Evolutionary conservation across 129 eudicot species (phyloP), one percentile per base, ranked within the genome.

Genomic region (Helianthus annuus): DNA sequence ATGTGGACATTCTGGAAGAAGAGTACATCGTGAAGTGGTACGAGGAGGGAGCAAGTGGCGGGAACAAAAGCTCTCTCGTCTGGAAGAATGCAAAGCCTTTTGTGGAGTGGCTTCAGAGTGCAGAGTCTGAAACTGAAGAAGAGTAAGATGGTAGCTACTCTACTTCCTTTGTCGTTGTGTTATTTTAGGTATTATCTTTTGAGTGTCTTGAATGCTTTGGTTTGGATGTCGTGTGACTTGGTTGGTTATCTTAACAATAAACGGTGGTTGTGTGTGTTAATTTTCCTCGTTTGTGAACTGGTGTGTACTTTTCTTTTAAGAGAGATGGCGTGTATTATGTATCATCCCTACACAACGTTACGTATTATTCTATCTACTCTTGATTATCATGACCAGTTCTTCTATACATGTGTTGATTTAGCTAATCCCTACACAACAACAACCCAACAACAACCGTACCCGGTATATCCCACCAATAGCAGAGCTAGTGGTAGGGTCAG

Each of bases 21-120:
- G 93, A 82, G 64, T 76, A 48, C 46, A 76, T 87, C 6, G 85
- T 76, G 58, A 64, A 82, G 79, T 87, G 93, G 93, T 84, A 81
- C 7, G 58, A 82, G 70, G 68, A 79, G 72, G 87, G 93, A 22
- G 55, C 40, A 44, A 59, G 40, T 12, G 89, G 87, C 4, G 29
- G 51, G 34, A 76, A 87, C 44, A 76, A 84, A 55, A 38, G 58
- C 60, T 73, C 83, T 0, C 66, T 64, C 0, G 24, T 87, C 11
- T 87, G 93, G 93, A 87, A 79, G 85, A 76, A 82, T 70, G 87
- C 79, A 4, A 87, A 87, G 72, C 93, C 89, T 4, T 87, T 87
- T 66, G 85, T 84, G 16, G 93, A 87, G 72, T 87, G 92, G 92
- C 89, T 87, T 40, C 89, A 87, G 81, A 87, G 78, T 66, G 92